phyloP scores from a whole-genome alignment of 2,329 filamentous ascomycete species.

The Fusarium torulosum region DNA sequence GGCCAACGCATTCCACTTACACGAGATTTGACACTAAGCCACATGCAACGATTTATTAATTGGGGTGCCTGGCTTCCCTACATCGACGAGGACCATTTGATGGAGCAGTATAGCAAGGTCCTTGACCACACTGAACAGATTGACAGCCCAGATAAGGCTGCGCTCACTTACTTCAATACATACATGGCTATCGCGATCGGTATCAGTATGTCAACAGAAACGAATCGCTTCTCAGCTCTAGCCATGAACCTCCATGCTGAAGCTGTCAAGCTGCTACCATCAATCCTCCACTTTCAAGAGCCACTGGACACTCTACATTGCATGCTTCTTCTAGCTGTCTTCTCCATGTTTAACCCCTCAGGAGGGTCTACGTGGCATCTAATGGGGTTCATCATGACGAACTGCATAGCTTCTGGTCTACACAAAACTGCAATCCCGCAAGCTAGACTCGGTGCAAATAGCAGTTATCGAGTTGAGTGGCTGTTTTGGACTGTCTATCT shows the following conservation, averaged over 20 bases:
- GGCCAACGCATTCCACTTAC: slow-evolving; percentile 2
- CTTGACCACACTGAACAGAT: neutral
- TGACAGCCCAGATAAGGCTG: neutral
- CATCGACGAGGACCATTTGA: neutral
- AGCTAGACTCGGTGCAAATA: neutral
- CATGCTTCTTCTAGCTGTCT: slow-evolving; percentile 15
- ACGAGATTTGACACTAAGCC: neutral
- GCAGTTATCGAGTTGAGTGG: slow-evolving; percentile 10
- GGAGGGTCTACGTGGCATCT: slow-evolving; percentile 30
- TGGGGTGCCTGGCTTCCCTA: slow-evolving; percentile 22
- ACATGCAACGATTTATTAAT: slow-evolving; percentile 5
- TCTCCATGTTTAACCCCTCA: slow-evolving; percentile 11
- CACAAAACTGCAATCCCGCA: neutral
- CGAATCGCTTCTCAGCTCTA: neutral
- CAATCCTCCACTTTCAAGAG: slow-evolving; percentile 9
- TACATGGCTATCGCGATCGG: slow-evolving; percentile 18
- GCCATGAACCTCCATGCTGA: slow-evolving; percentile 1
- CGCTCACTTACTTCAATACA: slow-evolving; percentile 13
- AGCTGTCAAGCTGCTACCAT: slow-evolving; percentile 8
- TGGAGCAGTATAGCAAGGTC: slow-evolving; percentile 13
- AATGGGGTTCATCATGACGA: slow-evolving; percentile 20
- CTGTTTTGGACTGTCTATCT: slow-evolving; percentile 31
- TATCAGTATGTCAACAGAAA: slow-evolving; percentile 21
- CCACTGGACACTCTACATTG: slow-evolving; percentile 16
- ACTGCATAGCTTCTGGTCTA: slow-evolving; percentile 15